A percentile compares a stretch with the other conserved stretches of the same genome.
Evolutionary conservation across 1,284 basidiomycete species (phyloP).

Genomic region (Trichosporon inkin): DNA sequence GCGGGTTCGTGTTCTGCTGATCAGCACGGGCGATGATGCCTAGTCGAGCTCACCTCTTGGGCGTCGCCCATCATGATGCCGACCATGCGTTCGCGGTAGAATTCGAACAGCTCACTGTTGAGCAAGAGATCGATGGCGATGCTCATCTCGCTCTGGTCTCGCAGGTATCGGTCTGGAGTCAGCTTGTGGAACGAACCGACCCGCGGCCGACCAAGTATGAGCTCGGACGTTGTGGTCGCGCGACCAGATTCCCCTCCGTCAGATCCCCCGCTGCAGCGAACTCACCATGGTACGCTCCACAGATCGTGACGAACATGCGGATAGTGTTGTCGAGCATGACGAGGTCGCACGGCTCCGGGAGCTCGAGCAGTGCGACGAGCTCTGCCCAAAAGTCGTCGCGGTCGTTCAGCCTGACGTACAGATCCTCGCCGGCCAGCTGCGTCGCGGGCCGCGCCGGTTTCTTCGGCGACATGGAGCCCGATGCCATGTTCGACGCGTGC

Average conservation of each 20-base stretch:
- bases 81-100: constrained; percentile 84
- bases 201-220: neutral
- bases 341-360: constrained; percentile 65
- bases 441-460: neutral
- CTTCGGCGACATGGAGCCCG: neutral
- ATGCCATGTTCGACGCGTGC: neutral
- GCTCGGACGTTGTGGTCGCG: neutral
- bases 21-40: neutral
- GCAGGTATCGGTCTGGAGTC: constrained; percentile 69
- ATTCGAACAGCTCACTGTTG: constrained; percentile 75
- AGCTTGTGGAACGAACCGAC: neutral
- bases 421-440: neutral
- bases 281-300: constrained; percentile 78
- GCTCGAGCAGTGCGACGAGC: constrained; percentile 70
- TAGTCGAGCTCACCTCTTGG: constrained; percentile 56
- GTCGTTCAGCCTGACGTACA: neutral
- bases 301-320: constrained; percentile 68
- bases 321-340: constrained; percentile 71
- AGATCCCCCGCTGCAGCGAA: constrained; percentile 17
- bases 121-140: constrained; percentile 71
- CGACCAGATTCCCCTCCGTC: neutral
- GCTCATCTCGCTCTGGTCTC: constrained; percentile 71
- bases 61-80: constrained; percentile 66
- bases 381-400: constrained; percentile 54
- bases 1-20: constrained; percentile 76